A percentile compares a stretch with the other conserved stretches of the same genome.
Conservation (phyloP, 2,329 filamentous ascomycete species). For the Lojkania enalia region DNA sequence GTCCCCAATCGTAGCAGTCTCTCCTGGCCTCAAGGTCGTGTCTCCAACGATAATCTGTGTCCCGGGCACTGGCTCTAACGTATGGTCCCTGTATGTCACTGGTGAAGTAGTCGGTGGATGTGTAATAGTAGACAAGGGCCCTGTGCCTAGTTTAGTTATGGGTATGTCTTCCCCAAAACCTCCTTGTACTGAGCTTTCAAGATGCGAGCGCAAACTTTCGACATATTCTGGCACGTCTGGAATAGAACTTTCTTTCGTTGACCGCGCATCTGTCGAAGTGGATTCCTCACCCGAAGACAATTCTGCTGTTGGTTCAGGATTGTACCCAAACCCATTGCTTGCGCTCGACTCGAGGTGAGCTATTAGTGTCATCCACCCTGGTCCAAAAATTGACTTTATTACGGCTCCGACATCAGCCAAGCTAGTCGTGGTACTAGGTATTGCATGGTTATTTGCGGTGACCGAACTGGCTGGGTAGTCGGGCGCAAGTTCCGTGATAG, state of each 20-base stretch:
- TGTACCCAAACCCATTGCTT: too few species aligned
- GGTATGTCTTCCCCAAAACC: too few species aligned
- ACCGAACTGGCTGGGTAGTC: not conserved
- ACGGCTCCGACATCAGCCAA: not conserved
- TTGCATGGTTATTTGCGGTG: not conserved
- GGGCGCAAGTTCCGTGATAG: not conserved
- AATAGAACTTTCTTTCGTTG: too few species aligned
- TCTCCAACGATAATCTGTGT: slow-evolving; percentile 10
- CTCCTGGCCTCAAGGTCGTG: slow-evolving; percentile 10
- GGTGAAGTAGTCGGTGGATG: slow-evolving; percentile 1
- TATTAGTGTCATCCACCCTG: not conserved
- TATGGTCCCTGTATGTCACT: slow-evolving; percentile 3
- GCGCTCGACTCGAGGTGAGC: too few species aligned
- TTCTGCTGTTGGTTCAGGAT: too few species aligned
- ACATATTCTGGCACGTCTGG: too few species aligned
- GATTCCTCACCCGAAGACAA: too few species aligned
- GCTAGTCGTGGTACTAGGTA: not conserved
- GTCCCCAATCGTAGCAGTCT: slow-evolving; percentile 13
- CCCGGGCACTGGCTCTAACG: slow-evolving; percentile 2
- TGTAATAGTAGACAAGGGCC: slow-evolving; percentile 1
- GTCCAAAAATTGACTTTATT: not conserved
- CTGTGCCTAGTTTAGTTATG: too few species aligned
- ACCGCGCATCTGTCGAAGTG: too few species aligned
- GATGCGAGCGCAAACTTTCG: too few species aligned
- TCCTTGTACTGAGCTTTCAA: too few species aligned